Evolutionary conservation across 2,329 filamentous ascomycete species (phyloP).

Genomic region (Pestalotiopsis sp.): DNA sequence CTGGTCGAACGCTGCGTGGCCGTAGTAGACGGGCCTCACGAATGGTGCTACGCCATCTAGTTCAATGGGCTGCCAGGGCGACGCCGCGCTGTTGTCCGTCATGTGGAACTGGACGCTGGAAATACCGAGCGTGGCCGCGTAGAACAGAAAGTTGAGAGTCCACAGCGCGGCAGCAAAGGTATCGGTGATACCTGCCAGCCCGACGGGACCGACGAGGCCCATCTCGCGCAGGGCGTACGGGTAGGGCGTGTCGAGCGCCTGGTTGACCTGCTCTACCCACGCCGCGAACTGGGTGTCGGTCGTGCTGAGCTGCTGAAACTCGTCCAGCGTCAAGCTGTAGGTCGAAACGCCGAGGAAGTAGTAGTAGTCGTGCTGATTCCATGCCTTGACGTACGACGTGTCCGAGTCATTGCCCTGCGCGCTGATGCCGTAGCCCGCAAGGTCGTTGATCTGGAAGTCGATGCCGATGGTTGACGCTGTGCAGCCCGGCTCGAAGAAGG

Average conservation of each 20-base stretch:
- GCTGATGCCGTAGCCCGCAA: conserved; percentile 42
- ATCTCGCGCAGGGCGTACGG: conserved; percentile 55
- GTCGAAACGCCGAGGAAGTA: conserved; percentile 52
- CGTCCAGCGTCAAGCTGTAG: conserved; percentile 44
- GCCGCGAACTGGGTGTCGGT: conserved; percentile 50
- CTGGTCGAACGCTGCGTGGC: conserved; percentile 52
- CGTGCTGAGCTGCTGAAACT: conserved; percentile 46
- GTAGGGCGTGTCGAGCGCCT: conserved; percentile 42
- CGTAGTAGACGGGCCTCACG: conserved; percentile 53
- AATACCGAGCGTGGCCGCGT: conserved; percentile 49
- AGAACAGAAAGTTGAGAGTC: conserved; percentile 55
- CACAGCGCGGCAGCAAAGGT: conserved; percentile 53
- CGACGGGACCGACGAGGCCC: conserved; percentile 52
- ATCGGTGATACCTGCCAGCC: conserved; percentile 47
- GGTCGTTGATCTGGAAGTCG: conserved; percentile 47
- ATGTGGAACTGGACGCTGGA: conserved; percentile 54
- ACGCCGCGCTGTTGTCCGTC: conserved; percentile 55
- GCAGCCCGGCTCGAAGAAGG: conserved; percentile 51
- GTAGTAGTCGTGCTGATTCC: conserved; percentile 59
- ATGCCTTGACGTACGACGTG: conserved; percentile 38
- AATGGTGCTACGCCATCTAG: conserved; percentile 41
- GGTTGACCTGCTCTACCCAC: conserved; percentile 45
- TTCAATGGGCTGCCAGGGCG: conserved; percentile 50
- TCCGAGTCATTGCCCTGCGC: conserved; percentile 36
- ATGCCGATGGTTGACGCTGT: conserved; percentile 55